Evolutionary conservation across 495 filamentous ascomycete genomes (phyloP).

Genomic region (Penicillium soppii): DNA sequence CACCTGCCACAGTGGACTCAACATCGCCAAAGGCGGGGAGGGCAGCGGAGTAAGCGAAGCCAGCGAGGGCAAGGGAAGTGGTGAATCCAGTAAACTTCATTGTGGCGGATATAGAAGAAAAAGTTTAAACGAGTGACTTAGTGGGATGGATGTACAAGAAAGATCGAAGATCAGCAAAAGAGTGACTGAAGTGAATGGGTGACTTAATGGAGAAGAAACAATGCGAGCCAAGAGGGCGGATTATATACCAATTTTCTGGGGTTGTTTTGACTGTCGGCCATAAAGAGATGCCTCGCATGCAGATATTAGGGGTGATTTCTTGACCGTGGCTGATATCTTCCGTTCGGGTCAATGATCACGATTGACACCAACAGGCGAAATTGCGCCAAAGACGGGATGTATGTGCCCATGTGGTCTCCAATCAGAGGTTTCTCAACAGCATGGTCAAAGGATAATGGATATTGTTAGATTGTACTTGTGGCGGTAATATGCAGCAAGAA

Average conservation of each 20-base stretch:
- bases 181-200: slow-evolving; percentile 28
- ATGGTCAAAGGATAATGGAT: no score
- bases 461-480: neutral
- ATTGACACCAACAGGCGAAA: slow-evolving; percentile 10
- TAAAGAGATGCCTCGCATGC: slow-evolving; percentile 8
- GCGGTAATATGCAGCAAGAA: slow-evolving; percentile 9
- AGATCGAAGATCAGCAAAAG: slow-evolving; percentile 12
- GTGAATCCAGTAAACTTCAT: slow-evolving; percentile 49
- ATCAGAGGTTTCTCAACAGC: neutral
- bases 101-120: slow-evolving; percentile 14
- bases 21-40: slow-evolving; percentile 15
- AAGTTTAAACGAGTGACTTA: slow-evolving; percentile 27
- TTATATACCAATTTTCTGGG: slow-evolving; percentile 23
- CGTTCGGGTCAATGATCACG: slow-evolving; percentile 9
- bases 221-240: neutral
- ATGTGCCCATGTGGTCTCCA: slow-evolving; percentile 14
- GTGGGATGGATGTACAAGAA: slow-evolving; percentile 7
- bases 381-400: slow-evolving; percentile 8
- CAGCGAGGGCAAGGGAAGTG: slow-evolving; percentile 20
- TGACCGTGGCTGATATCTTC: slow-evolving; percentile 2
- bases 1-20: neutral
- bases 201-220: slow-evolving; percentile 14
- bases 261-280: slow-evolving; percentile 7
- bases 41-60: slow-evolving; percentile 16
- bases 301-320: slow-evolving; percentile 17